Evolutionary conservation across 164 flowering plant species (phyloP), one percentile per base, ranked within the genome.

Genomic region (Liquidambar formosana): DNA sequence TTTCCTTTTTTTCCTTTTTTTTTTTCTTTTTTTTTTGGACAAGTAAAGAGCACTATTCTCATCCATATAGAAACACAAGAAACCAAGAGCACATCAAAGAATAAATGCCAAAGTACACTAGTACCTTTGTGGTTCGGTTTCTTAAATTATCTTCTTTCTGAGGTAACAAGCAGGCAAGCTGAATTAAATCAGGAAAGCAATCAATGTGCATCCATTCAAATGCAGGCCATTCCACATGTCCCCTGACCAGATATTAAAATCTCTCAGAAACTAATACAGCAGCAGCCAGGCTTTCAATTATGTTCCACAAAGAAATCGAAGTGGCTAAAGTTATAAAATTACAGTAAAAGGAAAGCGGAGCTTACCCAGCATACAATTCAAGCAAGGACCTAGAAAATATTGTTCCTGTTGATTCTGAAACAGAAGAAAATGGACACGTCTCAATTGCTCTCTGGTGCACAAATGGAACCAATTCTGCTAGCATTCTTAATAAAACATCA

Each of bases 131-230:
- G n/a, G 80, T 83, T 71, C 88, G 85, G 52, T 76, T 87, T 78
- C 97, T 82, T 56, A 93, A 77, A 61, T 71, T 81, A 69, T 95
- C 99, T 80, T 95, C 99, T 79, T 91, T 95, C 67, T 85, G 91
- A 52, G 97, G 91, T 66, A 95, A 76, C 67, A 93, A 75, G 76
- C 93, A 89, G 65, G 94, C 81, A 46, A 95, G 86, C 76, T 88
- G 89, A 82, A 95, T 88, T 83, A 95, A 83, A 74, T 64, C 78
- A 65, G 90, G 86, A 72, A 91, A 80, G 81, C 99, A 95, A 59
- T 91, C 94, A 21, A 77, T 69, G 66, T 91, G 96, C 77, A 95
- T 64, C 99, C 97, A 95, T 61, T 95, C 99, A 83, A 95, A 95
- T 54, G 86, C 81, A 77, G 92, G 88, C 99, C 97, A 95, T 25